Base-by-base conservation (phyloP, 805 yeast genomes). In the Lachancea waltii region DNA sequence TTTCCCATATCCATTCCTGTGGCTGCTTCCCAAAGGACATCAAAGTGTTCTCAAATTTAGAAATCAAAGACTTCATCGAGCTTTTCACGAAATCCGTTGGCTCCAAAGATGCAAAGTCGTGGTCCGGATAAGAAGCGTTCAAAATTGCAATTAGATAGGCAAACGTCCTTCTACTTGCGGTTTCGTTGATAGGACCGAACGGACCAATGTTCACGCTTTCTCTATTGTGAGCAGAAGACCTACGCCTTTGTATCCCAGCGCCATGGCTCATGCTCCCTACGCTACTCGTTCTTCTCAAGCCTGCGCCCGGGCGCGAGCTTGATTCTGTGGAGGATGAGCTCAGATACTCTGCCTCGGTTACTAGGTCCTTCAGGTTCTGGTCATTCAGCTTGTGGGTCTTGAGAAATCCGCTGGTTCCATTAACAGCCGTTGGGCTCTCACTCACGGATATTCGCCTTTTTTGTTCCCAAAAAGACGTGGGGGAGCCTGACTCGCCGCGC, bases 111-210 rank as follows among this genome's bases (percentile, higher is more conserved):
- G 94, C 74, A 52, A 90, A 92, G 56, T 92, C 98, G 54, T 92
- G 95, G 58, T 92, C 98, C 0, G 98, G 97, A 56, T 85, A 90
- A 4, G 94, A 81, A 6, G 94, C 84, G 59, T 92, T 92, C 37
- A 92, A 69, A 24, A 89, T 87, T 1, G 95, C 92, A 42, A 92
- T 85, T 33, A 92, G 67, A 55, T 89, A 85, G 0, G 96, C 92
- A 66, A 90, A 92, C 1, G 89, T 79, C 60, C 86, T 81, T 46
- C 96, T 73, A 31, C 95, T 82, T 1, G 92, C 78, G n/a, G 81
- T 76, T 50, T 81, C 81, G 53, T 81, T 83, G 23, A 92, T 69
- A 0, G 97, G 95, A 0, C 98, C 98, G 64, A 92, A 92, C 1
- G 97, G 97, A 2, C 86, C 64, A 33, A 58, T 54, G 31, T 51